Evolutionary conservation across 1,284 basidiomycete species (phyloP).

Genomic region (Ceratobasidium sp.): DNA sequence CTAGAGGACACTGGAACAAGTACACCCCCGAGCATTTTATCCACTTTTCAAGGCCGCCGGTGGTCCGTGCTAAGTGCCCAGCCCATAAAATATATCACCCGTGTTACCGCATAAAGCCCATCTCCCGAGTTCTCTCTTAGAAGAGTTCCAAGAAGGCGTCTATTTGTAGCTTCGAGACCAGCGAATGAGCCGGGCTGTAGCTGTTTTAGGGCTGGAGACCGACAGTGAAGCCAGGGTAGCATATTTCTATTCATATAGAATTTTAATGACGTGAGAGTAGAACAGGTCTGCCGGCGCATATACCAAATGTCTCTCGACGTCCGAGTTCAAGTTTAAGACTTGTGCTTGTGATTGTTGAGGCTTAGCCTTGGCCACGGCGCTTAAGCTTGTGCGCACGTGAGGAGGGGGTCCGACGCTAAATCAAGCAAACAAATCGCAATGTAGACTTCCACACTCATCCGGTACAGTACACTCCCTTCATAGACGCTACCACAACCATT

Average conservation of each 20-base stretch:
- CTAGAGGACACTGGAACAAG: not conserved
- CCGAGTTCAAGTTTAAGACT: not conserved
- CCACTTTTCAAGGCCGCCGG: not conserved
- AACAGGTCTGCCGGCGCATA: not conserved
- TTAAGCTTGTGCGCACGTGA: too few species aligned
- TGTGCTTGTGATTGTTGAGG: not conserved
- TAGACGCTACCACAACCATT: too few species aligned
- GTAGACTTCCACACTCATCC: too few species aligned
- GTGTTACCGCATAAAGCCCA: constrained; percentile 9
- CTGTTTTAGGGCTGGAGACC: constrained; percentile 16
- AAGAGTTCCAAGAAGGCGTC: not conserved
- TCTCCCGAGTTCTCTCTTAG: not conserved
- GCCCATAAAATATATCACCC: not conserved
- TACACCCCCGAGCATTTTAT: constrained; percentile 19
- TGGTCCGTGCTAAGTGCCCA: not conserved
- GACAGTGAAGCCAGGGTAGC: not conserved
- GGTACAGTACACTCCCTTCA: too few species aligned
- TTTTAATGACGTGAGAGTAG: not conserved
- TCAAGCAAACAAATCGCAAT: too few species aligned
- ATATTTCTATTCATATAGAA: not conserved
- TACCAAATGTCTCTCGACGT: not conserved
- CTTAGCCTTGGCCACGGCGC: not conserved
- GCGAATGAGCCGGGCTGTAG: constrained; percentile 1
- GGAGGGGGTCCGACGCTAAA: too few species aligned
- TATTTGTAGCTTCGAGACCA: not conserved